Conservation (phyloP, 2,329 filamentous ascomycete genomes). For the Penicillium griseofulvum region DNA sequence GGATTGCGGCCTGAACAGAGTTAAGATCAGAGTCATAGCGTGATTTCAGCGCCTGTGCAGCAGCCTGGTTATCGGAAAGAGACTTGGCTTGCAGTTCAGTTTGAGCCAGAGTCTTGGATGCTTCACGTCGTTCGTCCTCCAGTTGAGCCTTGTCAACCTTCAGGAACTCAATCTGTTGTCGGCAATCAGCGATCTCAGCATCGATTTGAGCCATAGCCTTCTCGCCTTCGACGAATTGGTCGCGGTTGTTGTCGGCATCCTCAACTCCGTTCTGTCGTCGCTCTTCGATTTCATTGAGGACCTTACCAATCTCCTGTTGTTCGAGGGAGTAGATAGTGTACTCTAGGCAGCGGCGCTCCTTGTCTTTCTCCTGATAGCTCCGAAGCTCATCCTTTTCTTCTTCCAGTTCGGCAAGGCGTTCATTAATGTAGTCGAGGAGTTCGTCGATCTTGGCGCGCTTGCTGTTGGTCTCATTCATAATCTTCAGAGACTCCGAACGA, state of each 20-base stretch:
- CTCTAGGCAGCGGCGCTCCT: constrained; percentile 85
- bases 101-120: constrained; percentile 75
- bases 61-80: constrained; percentile 76
- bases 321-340: constrained; percentile 93
- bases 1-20: constrained; percentile 70
- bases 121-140: constrained; percentile 84
- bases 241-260: constrained; percentile 75
- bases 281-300: constrained; percentile 79
- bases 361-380: constrained; percentile 91
- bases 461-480: constrained; percentile 94
- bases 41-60: constrained; percentile 68
- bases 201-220: constrained; percentile 75
- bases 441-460: constrained; percentile 95
- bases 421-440: constrained; percentile 84
- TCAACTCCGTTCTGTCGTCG: constrained; percentile 78
- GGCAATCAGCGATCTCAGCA: constrained; percentile 72
- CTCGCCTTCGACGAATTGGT: constrained; percentile 74
- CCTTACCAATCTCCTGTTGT: constrained; percentile 72
- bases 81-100: constrained; percentile 80
- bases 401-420: constrained; percentile 82
- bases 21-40: constrained; percentile 71
- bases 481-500: constrained; percentile 86
- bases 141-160: constrained; percentile 81
- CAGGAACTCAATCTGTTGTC: constrained; percentile 79
- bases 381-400: constrained; percentile 96